These are phyloP conservation scores for Sugiyamaella smithiae DNA, from an alignment of 805 yeast genomes.

Conservation along the genomic window DNA sequence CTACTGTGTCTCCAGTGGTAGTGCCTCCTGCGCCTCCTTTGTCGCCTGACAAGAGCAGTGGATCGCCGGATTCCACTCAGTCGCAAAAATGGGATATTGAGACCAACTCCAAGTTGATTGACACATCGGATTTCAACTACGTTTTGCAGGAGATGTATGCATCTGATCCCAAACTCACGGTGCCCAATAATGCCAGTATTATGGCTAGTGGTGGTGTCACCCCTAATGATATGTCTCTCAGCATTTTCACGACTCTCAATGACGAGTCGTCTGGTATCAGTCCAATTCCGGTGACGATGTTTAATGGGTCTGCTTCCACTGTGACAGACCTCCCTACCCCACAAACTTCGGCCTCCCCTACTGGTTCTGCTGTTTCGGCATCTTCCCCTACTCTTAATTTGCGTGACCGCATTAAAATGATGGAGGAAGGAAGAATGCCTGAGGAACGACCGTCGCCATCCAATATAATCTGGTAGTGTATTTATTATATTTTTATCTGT, in stretches of 20 bases:
- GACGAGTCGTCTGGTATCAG: conserved; percentile 6
- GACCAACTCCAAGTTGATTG: conserved; percentile 18
- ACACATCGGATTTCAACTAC: conserved; percentile 20
- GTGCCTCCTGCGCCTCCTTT: conserved; percentile 3
- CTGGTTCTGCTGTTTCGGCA: conserved; percentile 8
- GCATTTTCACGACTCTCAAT: conserved; percentile 15
- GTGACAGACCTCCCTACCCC: conserved; percentile 10
- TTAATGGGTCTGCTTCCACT: not conserved
- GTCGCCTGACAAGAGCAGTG: conserved; percentile 13
- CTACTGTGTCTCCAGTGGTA: not conserved
- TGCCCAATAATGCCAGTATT: not conserved
- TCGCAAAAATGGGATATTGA: conserved; percentile 7
- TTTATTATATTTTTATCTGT: not conserved
- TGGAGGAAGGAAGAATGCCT: conserved; percentile 26
- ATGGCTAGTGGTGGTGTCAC: not conserved
- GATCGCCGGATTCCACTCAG: conserved; percentile 8
- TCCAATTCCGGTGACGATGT: not conserved
- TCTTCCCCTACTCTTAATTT: conserved; percentile 19
- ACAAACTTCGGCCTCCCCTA: conserved; percentile 6
- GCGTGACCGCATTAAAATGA: conserved; percentile 26
- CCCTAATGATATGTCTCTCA: conserved; percentile 7
- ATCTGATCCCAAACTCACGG: not conserved
- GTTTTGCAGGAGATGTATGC: conserved; percentile 17
- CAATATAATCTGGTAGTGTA: conserved; percentile 16
- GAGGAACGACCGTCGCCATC: conserved; percentile 18